Evolutionary conservation across 257 asterid genomes (phyloP).

Genomic region (Rehmannia glutinosa): DNA sequence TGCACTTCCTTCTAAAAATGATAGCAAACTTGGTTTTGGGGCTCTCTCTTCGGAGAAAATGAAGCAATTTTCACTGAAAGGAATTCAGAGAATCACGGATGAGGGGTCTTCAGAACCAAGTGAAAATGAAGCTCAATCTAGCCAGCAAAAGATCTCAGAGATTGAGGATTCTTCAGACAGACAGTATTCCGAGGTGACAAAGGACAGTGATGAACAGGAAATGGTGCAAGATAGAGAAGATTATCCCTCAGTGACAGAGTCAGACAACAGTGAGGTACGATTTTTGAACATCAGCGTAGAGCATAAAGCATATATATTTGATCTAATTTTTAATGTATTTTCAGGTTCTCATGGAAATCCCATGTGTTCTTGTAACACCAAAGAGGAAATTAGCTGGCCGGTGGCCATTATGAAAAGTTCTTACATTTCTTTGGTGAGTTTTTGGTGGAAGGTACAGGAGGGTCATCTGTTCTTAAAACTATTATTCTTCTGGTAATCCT

Average conservation of each 20-base stretch:
- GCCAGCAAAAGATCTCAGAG: constrained; percentile 39
- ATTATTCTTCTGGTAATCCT: constrained; percentile 50
- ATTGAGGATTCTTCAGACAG: constrained; percentile 41
- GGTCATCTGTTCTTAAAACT: constrained; percentile 65
- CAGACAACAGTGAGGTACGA: constrained; percentile 79
- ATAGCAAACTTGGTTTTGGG: constrained; percentile 51
- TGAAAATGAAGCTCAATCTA: constrained; percentile 57
- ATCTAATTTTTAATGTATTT: constrained; percentile 29
- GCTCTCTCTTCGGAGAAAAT: constrained; percentile 71
- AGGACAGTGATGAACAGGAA: constrained; percentile 56
- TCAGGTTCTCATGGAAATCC: constrained; percentile 79
- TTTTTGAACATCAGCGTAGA: constrained; percentile 17
- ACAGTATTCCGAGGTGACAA: constrained; percentile 37
- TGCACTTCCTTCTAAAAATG: constrained; percentile 40
- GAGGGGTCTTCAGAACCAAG: constrained; percentile 58
- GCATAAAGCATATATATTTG: constrained; percentile 3
- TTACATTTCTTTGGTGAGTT: constrained; percentile 79
- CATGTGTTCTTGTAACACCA: constrained; percentile 87
- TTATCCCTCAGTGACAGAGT: constrained; percentile 43
- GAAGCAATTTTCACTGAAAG: constrained; percentile 72
- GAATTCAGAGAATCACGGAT: constrained; percentile 71
- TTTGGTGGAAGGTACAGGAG: constrained; percentile 94
- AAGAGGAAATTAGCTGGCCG: constrained; percentile 94
- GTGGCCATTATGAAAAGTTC: constrained; percentile 64
- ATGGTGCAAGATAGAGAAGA: constrained; percentile 54